Evolutionary conservation across 2,329 filamentous ascomycete genomes (phyloP), one percentile per base, ranked within the genome.

Genomic region (Mariannaea elegans): DNA sequence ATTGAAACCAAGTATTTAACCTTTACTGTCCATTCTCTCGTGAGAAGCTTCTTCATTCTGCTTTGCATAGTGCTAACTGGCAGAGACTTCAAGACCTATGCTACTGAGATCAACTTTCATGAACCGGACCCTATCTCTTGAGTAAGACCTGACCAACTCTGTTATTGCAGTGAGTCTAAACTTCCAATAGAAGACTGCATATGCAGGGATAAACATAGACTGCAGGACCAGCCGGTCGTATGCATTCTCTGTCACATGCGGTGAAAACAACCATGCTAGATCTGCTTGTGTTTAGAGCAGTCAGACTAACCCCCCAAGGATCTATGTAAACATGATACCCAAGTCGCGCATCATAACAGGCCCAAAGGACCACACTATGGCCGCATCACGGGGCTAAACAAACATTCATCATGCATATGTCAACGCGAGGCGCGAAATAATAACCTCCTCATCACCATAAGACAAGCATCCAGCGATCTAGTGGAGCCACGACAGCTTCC

Each of bases 401-500:
- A 46, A 47, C 29, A 66, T 63, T 59, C 55, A 47, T 16, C 29
- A 41, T 34, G 39, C 49, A 36, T 54, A 63, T 46, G 66, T 64
- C 65, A 65, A 61, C 32, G 51, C 21, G 39, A 52, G 42, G 39
- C 60, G 54, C 56, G 61, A 63, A 55, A 55, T 59, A 61, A 53
- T 23, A 47, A 24, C 41, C 32, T 59, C 46, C 45, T 50, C 58
- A 48, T 56, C 45, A 34, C 32, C 46, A 39, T 32, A 10, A 32
- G 29, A 21, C 31, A 34, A 19, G 23, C 34, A 41, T 42, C 13
- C 39, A 14, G 3, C 8, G 23, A 29, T 65, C 52, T 24, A 71
- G 62, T 70, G 68, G 68, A 64, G 64, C 68, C 68, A 70, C 68
- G 68, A 69, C 68, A 70, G 41, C 54, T 50, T 47, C 49, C 14